phyloP scores from a whole-genome alignment of 352 stramenopile species.

The Phytopythium chamaehyphon region DNA sequence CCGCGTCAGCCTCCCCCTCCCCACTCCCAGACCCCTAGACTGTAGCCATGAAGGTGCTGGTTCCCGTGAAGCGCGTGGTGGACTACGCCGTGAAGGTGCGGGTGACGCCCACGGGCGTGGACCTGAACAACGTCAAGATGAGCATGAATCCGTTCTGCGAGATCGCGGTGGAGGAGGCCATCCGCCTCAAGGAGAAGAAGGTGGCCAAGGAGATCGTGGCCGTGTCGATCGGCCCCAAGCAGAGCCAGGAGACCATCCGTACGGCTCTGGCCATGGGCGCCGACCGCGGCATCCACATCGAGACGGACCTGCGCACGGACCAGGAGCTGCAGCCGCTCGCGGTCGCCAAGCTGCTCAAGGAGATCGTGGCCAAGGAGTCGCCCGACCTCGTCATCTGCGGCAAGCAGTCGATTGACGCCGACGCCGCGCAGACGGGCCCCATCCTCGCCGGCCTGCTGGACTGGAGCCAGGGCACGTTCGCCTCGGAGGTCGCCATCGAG shows the following conservation, averaged over 20 bases:
- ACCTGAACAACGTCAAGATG: constrained; percentile 99
- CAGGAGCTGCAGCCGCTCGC: constrained; percentile 97
- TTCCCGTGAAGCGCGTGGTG: constrained; percentile 96
- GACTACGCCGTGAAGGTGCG: constrained; percentile 99
- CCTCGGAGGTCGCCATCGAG: constrained; percentile 85
- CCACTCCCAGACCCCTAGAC: too few relatives aligned
- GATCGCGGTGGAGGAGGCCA: constrained; percentile 97
- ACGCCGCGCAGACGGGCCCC: constrained; percentile 86
- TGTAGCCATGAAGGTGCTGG: constrained; percentile 88
- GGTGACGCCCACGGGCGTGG: constrained; percentile 92
- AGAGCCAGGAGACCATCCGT: constrained; percentile 95
- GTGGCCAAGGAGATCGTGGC: constrained; percentile 92
- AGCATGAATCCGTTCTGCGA: constrained; percentile 99
- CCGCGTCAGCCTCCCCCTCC: not conserved
- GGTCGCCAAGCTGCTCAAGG: constrained; percentile 95
- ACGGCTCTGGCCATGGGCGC: constrained; percentile 93
- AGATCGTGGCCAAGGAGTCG: constrained; percentile 92
- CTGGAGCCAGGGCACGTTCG: constrained; percentile 97
- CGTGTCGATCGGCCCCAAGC: constrained; percentile 97
- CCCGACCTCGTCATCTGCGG: constrained; percentile 95
- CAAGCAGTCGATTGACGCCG: constrained; percentile 95
- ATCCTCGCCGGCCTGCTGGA: constrained; percentile 96
- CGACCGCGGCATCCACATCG: constrained; percentile 97
- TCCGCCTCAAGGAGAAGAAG: constrained; percentile 99
- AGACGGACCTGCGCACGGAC: constrained; percentile 95